Percentiles rank a stretch among this genome's conserved stretches.
Evolutionary conservation across 176 grass and related monocot genomes (phyloP).

Genomic region (Elymus sibiricus): DNA sequence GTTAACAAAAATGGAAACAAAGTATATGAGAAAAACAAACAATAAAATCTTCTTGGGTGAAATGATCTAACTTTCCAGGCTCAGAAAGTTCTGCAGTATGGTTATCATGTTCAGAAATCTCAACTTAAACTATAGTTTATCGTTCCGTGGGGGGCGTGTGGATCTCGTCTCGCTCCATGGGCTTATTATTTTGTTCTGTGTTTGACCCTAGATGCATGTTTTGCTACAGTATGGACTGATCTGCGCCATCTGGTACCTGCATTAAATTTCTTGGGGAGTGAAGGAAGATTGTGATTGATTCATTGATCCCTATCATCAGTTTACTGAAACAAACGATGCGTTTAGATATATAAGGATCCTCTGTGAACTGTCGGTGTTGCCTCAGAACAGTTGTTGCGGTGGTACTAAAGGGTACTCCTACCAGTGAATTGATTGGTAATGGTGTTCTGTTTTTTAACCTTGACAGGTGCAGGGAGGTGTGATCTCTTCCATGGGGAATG

Average conservation of each 20-base stretch:
- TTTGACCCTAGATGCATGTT: slow-evolving; percentile 28
- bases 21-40: background rate
- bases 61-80: background rate
- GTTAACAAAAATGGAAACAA: background rate
- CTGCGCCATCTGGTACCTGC: background rate
- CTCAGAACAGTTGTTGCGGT: background rate
- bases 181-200: background rate
- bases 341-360: background rate
- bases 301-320: slow-evolving; percentile 4
- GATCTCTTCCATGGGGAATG: slow-evolving; percentile 80
- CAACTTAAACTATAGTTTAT: slow-evolving; percentile 16
- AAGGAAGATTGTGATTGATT: background rate
- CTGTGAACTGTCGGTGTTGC: background rate
- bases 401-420: background rate
- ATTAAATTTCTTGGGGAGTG: background rate
- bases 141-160: background rate
- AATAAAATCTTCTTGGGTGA: background rate
- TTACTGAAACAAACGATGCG: background rate
- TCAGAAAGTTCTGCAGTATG: background rate
- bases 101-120: background rate
- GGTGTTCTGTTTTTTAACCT: background rate
- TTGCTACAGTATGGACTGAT: background rate
- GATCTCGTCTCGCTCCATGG: background rate
- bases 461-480: slow-evolving; percentile 52
- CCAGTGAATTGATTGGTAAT: background rate